Percentiles rank a stretch among this genome's conserved stretches.
phyloP scores from a whole-genome alignment of 2,329 filamentous ascomycete species.

The Neofusicoccum kwambonambiense region DNA sequence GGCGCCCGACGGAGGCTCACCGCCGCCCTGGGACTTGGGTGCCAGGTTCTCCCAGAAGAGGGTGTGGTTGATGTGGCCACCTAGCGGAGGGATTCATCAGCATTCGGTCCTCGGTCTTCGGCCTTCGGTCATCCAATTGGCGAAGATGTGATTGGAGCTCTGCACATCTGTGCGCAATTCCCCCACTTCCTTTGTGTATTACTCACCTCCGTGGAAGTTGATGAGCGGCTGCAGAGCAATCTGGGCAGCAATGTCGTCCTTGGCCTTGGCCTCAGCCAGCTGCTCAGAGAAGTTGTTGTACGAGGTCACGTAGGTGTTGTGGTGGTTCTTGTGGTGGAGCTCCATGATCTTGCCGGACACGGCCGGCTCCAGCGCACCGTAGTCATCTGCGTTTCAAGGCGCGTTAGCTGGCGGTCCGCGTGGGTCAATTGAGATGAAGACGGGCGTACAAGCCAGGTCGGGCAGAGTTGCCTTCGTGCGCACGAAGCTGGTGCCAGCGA shows the following conservation, averaged over 20 bases:
- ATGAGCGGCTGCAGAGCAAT: conserved; percentile 59
- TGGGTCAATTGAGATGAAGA: neutral
- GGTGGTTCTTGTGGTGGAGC: conserved; percentile 91
- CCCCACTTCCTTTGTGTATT: neutral
- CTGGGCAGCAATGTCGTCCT: conserved; percentile 54
- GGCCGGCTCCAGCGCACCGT: conserved; percentile 83
- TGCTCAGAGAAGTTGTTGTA: conserved; percentile 80
- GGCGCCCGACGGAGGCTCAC: conserved; percentile 60
- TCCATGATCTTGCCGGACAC: conserved; percentile 94
- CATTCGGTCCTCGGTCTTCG: neutral
- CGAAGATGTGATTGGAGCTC: neutral
- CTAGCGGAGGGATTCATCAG: conserved; percentile 26
- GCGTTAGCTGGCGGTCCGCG: neutral
- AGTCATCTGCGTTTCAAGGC: conserved; percentile 69
- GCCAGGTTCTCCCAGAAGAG: conserved; percentile 71
- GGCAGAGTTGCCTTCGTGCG: conserved; percentile 91
- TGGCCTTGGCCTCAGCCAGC: conserved; percentile 57
- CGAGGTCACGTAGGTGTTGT: conserved; percentile 88
- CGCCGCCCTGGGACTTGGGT: conserved; percentile 65
- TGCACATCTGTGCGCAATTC: neutral
- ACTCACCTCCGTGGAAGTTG: conserved; percentile 63
- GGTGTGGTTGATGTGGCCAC: conserved; percentile 65
- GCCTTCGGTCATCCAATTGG: neutral
- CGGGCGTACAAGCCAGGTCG: conserved; percentile 69
- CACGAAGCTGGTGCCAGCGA: conserved; percentile 73